Evolutionary conservation across 2,329 filamentous ascomycete species (phyloP).

Genomic region (Kalmusia sp.): DNA sequence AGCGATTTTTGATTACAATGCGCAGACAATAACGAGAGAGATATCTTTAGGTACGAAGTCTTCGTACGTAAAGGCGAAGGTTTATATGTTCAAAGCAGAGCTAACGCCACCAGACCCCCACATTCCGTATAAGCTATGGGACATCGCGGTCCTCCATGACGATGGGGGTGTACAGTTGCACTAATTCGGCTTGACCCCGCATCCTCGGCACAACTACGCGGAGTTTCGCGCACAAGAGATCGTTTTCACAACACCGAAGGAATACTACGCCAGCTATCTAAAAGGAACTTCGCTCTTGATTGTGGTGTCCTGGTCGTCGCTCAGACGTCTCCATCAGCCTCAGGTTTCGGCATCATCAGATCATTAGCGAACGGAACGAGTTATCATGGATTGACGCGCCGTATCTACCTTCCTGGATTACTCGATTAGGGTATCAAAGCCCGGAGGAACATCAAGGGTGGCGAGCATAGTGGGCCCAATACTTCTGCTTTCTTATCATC

Average conservation of each 20-base stretch:
- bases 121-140: not conserved
- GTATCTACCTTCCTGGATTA: not conserved
- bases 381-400: not conserved
- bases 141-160: not conserved
- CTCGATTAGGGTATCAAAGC: not conserved
- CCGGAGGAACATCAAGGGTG: constrained; percentile 1
- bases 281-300: too few relatives aligned
- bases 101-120: constrained; percentile 3
- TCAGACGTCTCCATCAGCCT: not conserved
- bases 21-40: not conserved
- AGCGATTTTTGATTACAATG: not conserved
- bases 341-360: not conserved
- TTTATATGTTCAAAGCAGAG: not conserved
- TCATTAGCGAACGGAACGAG: too few relatives aligned
- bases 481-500: not conserved
- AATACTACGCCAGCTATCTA: too few relatives aligned
- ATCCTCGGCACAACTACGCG: constrained; percentile 2
- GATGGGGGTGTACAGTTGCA: not conserved
- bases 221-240: not conserved
- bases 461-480: not conserved
- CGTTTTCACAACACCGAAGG: not conserved
- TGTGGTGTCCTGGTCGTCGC: not conserved
- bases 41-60: not conserved
- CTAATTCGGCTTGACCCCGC: constrained; percentile 3
- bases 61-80: not conserved